A percentile compares a stretch with the other conserved stretches of the same genome.
Evolutionary conservation across 139 green algal genomes (phyloP).

Genomic region (Eudorina sp.): DNA sequence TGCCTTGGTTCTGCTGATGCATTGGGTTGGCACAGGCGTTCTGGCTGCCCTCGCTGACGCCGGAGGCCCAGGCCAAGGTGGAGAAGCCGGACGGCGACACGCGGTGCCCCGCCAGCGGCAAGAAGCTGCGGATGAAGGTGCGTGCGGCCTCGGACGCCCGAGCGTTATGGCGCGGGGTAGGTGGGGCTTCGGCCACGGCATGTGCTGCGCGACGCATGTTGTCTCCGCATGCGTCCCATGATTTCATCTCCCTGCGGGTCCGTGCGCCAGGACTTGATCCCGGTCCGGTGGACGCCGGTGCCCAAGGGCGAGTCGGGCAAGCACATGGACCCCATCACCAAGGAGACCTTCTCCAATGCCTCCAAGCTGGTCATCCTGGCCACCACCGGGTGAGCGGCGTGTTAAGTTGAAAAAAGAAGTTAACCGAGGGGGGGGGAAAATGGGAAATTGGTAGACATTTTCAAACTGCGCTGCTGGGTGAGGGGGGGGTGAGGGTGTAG

Average conservation of each 20-base stretch:
- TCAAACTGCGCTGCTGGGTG: too few relatives aligned
- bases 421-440: not conserved
- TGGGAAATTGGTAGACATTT: too few relatives aligned
- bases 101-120: constrained; percentile 84
- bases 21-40: constrained; percentile 75
- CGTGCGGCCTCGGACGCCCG: constrained; percentile 56
- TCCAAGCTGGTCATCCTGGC: constrained; percentile 86
- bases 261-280: constrained; percentile 8
- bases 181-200: too few relatives aligned
- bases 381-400: constrained; percentile 72
- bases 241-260: too few relatives aligned
- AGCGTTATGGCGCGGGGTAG: too few relatives aligned
- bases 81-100: constrained; percentile 84
- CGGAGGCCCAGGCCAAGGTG: constrained; percentile 62
- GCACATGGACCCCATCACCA: constrained; percentile 92
- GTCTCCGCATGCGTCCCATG: too few relatives aligned
- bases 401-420: too few relatives aligned
- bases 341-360: constrained; percentile 89
- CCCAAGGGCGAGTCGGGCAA: constrained; percentile 63
- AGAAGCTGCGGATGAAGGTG: constrained; percentile 88
- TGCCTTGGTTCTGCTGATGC: too few relatives aligned
- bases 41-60: constrained; percentile 82
- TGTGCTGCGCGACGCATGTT: too few relatives aligned
- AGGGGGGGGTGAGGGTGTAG: too few relatives aligned
- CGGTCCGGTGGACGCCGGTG: constrained; percentile 61